A percentile compares a stretch with the other conserved stretches of the same genome.
phyloP scores from a whole-genome alignment of 2,329 filamentous ascomycete species.

The Penicillium sp. region DNA sequence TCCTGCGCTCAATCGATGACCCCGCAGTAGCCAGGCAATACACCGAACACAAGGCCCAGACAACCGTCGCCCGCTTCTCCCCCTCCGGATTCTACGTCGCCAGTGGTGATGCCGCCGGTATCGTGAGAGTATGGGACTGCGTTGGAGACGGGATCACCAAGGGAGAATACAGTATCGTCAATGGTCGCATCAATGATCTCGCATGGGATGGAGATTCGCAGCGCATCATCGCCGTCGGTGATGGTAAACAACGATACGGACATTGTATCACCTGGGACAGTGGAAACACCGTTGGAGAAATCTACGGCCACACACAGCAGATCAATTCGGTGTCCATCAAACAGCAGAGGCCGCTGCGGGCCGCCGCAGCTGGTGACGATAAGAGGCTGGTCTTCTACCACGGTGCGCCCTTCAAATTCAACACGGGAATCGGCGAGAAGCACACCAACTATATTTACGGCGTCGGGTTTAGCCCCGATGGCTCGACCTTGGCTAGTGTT shows the following conservation, averaged over 20 bases:
- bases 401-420: slow-evolving; percentile 94
- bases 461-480: slow-evolving; percentile 87
- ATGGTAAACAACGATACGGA: slow-evolving; percentile 90
- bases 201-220: slow-evolving; percentile 98
- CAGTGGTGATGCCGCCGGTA: slow-evolving; percentile 82
- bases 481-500: slow-evolving; percentile 78
- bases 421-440: slow-evolving; percentile 74
- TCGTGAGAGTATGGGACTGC: slow-evolving; percentile 88
- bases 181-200: slow-evolving; percentile 91
- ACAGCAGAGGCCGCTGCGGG: slow-evolving; percentile 85
- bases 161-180: slow-evolving; percentile 93
- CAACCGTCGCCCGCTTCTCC: slow-evolving; percentile 90
- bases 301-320: slow-evolving; percentile 85
- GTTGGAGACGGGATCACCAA: slow-evolving; percentile 86
- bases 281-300: slow-evolving; percentile 93
- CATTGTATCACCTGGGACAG: slow-evolving; percentile 95
- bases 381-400: slow-evolving; percentile 89
- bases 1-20: slow-evolving; percentile 91
- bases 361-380: slow-evolving; percentile 90
- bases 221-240: slow-evolving; percentile 92
- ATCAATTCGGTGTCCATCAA: slow-evolving; percentile 92
- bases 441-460: slow-evolving; percentile 91
- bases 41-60: slow-evolving; percentile 83
- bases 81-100: slow-evolving; percentile 95
- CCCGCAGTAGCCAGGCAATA: slow-evolving; percentile 86